phyloP scores from a whole-genome alignment of 768 basidiomycete genomes.

The Lactarius deliciosus region DNA sequence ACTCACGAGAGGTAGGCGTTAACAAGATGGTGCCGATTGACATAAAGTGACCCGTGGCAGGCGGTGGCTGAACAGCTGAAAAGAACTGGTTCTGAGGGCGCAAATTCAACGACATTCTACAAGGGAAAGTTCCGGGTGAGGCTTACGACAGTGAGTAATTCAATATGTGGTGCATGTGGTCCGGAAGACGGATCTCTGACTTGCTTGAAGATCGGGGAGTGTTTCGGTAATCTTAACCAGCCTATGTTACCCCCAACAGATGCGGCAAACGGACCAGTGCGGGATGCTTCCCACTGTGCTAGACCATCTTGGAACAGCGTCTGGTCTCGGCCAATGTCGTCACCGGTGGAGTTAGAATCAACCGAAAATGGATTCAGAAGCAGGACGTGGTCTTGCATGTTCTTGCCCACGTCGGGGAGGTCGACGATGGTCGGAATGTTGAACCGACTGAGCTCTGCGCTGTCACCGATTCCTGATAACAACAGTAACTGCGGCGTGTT shows the following conservation, averaged over 20 bases:
- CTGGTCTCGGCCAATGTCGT: slow-evolving; percentile 18
- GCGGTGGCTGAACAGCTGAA: slow-evolving; percentile 15
- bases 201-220: slow-evolving; percentile 17
- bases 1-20: slow-evolving; percentile 30
- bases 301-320: slow-evolving; percentile 7
- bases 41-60: slow-evolving; percentile 30
- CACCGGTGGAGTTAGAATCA: slow-evolving; percentile 8
- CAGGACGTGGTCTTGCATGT: slow-evolving; percentile 34
- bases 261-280: slow-evolving; percentile 19
- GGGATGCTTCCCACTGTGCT: slow-evolving; percentile 14
- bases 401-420: slow-evolving; percentile 34
- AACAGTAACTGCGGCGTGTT: slow-evolving; percentile 32
- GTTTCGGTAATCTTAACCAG: slow-evolving; percentile 19
- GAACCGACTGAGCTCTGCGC: slow-evolving; percentile 26
- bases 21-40: slow-evolving; percentile 26
- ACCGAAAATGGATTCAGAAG: slow-evolving; percentile 3
- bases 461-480: slow-evolving; percentile 36
- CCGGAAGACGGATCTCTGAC: slow-evolving; percentile 25
- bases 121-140: too few relatives aligned
- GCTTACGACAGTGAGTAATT: slow-evolving; percentile 23
- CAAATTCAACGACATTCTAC: neutral
- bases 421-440: slow-evolving; percentile 31
- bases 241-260: neutral
- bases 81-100: slow-evolving; percentile 11
- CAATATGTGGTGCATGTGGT: slow-evolving; percentile 24